A percentile compares a stretch with the other conserved stretches of the same genome.
Evolutionary conservation across 73 alveolate species (phyloP).

Genomic region (Stentor coeruleus): DNA sequence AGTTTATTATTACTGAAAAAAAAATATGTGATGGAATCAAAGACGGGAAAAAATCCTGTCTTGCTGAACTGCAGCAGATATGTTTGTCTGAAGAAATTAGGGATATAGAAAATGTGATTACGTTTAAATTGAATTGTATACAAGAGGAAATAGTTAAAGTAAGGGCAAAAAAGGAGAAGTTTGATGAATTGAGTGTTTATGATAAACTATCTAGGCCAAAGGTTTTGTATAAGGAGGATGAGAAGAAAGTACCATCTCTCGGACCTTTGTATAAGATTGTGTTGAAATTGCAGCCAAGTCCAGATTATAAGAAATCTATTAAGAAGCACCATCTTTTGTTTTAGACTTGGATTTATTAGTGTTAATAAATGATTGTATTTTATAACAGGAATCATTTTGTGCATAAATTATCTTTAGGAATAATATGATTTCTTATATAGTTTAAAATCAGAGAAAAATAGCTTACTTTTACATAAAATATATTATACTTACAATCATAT

Average conservation of each 20-base stretch:
- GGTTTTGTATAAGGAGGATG: too few species aligned
- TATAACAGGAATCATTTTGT: background rate
- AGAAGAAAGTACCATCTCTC: background rate
- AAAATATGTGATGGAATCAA: background rate
- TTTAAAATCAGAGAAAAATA: too few species aligned
- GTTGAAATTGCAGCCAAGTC: background rate
- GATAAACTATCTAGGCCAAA: slow-evolving; percentile 12
- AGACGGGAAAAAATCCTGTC: background rate
- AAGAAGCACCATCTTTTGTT: background rate
- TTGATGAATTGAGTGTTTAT: background rate
- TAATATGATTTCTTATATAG: too few species aligned
- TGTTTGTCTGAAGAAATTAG: background rate
- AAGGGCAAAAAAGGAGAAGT: slow-evolving; percentile 3
- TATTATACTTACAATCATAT: too few species aligned
- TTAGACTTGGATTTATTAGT: background rate
- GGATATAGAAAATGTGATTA: background rate
- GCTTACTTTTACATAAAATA: too few species aligned
- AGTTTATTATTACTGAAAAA: background rate
- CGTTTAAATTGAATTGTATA: background rate
- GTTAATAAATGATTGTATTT: background rate
- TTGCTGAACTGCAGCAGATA: background rate
- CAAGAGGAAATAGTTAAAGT: background rate
- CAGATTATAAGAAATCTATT: background rate
- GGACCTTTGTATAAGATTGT: background rate
- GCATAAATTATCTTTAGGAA: too few species aligned